phyloP scores from a whole-genome alignment of 257 asterid species.

The Primulina tabacum region DNA sequence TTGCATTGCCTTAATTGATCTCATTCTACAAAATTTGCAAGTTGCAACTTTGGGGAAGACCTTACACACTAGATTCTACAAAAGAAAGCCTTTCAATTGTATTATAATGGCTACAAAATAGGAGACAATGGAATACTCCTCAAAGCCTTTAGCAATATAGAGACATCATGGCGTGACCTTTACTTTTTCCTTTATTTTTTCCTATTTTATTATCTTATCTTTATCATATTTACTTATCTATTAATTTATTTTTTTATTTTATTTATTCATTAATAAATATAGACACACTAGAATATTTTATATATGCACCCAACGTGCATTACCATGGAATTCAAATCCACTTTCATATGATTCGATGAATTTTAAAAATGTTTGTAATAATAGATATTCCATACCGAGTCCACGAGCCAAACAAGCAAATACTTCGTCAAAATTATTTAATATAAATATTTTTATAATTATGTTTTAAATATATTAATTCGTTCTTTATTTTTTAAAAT shows the following conservation, averaged over 20 bases:
- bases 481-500: too few species aligned
- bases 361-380: neutral
- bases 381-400: conserved; percentile 4
- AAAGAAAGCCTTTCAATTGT: conserved; percentile 21
- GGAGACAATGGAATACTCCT: conserved; percentile 32
- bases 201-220: neutral
- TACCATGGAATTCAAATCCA: conserved; percentile 28
- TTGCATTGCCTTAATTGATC: neutral
- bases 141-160: conserved; percentile 16
- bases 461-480: neutral
- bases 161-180: conserved; percentile 25
- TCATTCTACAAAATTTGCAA: conserved; percentile 16
- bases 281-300: neutral
- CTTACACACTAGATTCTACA: conserved; percentile 28
- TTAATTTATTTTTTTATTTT: neutral
- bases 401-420: neutral
- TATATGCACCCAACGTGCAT: conserved; percentile 35
- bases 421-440: neutral
- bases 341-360: neutral
- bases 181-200: conserved; percentile 12
- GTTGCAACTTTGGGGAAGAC: conserved; percentile 22
- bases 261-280: too few species aligned
- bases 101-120: conserved; percentile 27
- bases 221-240: neutral
- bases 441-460: too few species aligned